Base-by-base conservation (phyloP, 2,329 filamentous ascomycete genomes). In the Lasiodiplodia theobromae region DNA sequence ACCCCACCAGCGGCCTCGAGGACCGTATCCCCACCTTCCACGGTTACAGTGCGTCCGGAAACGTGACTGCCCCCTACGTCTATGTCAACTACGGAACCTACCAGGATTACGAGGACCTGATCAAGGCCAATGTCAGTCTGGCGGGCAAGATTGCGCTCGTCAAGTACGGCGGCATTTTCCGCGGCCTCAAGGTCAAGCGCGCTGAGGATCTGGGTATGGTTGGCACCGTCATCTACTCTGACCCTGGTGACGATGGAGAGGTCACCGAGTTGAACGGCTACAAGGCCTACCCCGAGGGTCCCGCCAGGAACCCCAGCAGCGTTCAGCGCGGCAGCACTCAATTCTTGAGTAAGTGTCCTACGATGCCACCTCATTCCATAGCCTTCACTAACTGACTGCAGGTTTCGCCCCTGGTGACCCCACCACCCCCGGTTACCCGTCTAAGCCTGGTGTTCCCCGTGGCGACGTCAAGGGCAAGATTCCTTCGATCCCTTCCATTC, bases 1-100 rank as follows among this genome's bases (percentile, higher is more conserved):
- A 99, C 77, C 87, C 89, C 3, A 96, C 94, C 0, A 93, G 89
- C 21, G 86, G 89, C 25, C 83, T 93, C 56, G 80, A 86, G 11
- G 87, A 94, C 74, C 86, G 93, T 37, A 86, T 98, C 28, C 94
- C 95, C 1, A 95, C 91, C 0, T 98, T 98, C 82, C 95, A 98
- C 76, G 96, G 95, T 66, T 98, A 97, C 79, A 97, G 93, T 4
- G 94, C 94, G 4, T 94, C 86, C 70, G 95, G 95, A 34, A 97
- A 98, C 78, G 95, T 96, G 58, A 97, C 95, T 0, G 93, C 89
- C 2, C 87, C 89, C 16, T 96, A 92, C 72, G 92, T 97, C 38
- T 98, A 91, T 75, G 93, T 92, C 77, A 97, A 97, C 80, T 97
- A 96, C 75, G 95, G 94, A 65, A 96, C 92, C 0, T 96, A 90